Evolutionary conservation across 139 green algal species (phyloP), one percentile per base, ranked within the genome.

Genomic region (Gonium pectorale): DNA sequence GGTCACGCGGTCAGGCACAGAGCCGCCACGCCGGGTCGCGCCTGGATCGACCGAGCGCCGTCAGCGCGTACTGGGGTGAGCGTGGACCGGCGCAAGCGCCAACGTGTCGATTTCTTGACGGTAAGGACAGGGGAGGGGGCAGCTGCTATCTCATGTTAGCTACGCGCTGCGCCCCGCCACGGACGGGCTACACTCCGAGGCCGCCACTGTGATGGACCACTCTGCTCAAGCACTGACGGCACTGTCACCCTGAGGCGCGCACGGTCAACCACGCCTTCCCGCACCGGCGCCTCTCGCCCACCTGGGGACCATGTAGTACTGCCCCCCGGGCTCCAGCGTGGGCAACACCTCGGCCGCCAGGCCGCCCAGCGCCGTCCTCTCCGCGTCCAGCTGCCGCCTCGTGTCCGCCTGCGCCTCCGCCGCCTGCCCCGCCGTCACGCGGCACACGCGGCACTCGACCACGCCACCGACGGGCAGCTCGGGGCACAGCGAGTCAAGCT

Each of bases 221-320:
- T n/a, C n/a, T n/a, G n/a, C n/a, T n/a, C n/a, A n/a, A n/a, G n/a
- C n/a, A n/a, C n/a, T n/a, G n/a, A n/a, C n/a, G n/a, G n/a, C n/a
- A n/a, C n/a, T n/a, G n/a, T n/a, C n/a, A n/a, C n/a, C n/a, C n/a
- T n/a, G n/a, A n/a, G n/a, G n/a, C n/a, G n/a, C n/a, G n/a, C n/a
- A n/a, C n/a, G n/a, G n/a, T n/a, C n/a, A n/a, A 40, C 60, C 60
- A 67, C 22, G 60, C 60, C n/a, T 26, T 15, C 29, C 6, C 24
- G 59, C 59, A 37, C 7, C 2, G 33, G 15, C 56, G 26, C 24
- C 15, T 2, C 4, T 26, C 6, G 21, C 87, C 56, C 73, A 92
- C 88, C 78, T 88, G 22, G 94, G 94, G 29, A 96, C 73, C n/a
- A 96, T 79, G 81, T 68, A 86, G 80, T 96, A 95, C 4, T 29